Conservation (phyloP, 768 basidiomycete genomes). For the Tephrocybe sp. region DNA sequence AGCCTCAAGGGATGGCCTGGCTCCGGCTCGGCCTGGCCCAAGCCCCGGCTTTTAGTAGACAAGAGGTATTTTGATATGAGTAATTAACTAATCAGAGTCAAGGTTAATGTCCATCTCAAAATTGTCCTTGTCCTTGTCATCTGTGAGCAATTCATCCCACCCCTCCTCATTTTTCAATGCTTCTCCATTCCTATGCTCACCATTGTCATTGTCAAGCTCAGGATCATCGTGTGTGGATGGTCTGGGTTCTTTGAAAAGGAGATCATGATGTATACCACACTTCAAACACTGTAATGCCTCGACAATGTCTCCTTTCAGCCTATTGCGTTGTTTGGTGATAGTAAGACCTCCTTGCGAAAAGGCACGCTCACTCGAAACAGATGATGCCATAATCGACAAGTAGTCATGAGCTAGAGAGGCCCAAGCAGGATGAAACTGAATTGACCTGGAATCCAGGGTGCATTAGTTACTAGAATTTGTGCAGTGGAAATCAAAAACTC, state of each 20-base stretch:
- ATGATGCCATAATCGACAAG: slow-evolving; percentile 37
- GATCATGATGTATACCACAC: slow-evolving; percentile 20
- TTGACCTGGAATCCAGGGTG: no score
- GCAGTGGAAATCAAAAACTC: no score
- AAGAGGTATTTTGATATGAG: slow-evolving; percentile 6
- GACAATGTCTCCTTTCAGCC: slow-evolving; percentile 33
- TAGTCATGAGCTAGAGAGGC: slow-evolving; percentile 35
- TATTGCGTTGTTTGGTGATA: slow-evolving; percentile 31
- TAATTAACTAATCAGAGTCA: not conserved
- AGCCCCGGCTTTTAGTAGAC: no score
- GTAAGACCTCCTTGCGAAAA: slow-evolving; percentile 42
- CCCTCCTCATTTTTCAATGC: not conserved
- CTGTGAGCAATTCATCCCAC: not conserved
- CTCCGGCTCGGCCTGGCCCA: no score
- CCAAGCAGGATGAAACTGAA: slow-evolving; percentile 31
- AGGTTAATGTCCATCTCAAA: not conserved
- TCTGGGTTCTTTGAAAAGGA: slow-evolving; percentile 23
- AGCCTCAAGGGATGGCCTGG: slow-evolving; percentile 10
- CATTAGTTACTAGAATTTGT: no score
- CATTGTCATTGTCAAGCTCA: not conserved
- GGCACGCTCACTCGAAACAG: slow-evolving; percentile 38
- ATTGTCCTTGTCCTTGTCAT: not conserved
- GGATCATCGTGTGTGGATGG: slow-evolving; percentile 1
- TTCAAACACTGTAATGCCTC: slow-evolving; percentile 32
- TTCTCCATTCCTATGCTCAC: not conserved